Evolutionary conservation across 2,329 filamentous ascomycete genomes (phyloP), one percentile per base, ranked within the genome.

Genomic region (Beauveria varroae): DNA sequence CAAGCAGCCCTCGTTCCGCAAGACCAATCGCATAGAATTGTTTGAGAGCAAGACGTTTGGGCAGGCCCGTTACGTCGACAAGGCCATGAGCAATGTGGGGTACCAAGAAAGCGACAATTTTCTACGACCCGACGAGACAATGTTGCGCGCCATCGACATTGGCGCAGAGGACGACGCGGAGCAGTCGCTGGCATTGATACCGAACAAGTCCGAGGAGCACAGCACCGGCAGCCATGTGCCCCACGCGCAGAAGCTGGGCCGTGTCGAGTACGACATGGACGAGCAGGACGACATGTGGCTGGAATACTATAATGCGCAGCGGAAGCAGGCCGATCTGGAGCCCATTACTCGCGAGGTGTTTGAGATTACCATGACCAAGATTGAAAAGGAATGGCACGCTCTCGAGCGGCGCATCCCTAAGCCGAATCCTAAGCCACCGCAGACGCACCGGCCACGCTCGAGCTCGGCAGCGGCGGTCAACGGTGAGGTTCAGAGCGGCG

Each of bases 201-300:
- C 57, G 8, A 46, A 64, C 9, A 68, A 66, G 5, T 60, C 63
- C 16, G 74, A 75, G 5, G 74, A 74, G 3, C 66, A 68, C 14
- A 59, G 63, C 51, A 37, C 8, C 40, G 28, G 34, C 24, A 22
- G 49, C 28, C 57, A 60, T 22, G 37, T 40, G 44, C 67, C 70
- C 28, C 70, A 71, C 54, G 68, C 78, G 6, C 57, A 52, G 20
- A 70, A 72, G 41, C 82, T 96, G 44, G 91, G 91, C 14, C 87
- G 91, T 61, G 95, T 99, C 22, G 95, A 99, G 72, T 99, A 99
- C 72, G 95, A 99, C 73, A 99, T 99, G 95, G 95, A 99, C 70
- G 95, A 99, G 75, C 95, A 99, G 71, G 95, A 99, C 72, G 92
- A 96, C 67, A 91, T 93, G 77, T 99, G 95, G 95, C 79, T 99